These are phyloP conservation scores for Bretschneidera sinensis DNA, from an alignment of 345 rosid genomes.

Conservation along the genomic window DNA sequence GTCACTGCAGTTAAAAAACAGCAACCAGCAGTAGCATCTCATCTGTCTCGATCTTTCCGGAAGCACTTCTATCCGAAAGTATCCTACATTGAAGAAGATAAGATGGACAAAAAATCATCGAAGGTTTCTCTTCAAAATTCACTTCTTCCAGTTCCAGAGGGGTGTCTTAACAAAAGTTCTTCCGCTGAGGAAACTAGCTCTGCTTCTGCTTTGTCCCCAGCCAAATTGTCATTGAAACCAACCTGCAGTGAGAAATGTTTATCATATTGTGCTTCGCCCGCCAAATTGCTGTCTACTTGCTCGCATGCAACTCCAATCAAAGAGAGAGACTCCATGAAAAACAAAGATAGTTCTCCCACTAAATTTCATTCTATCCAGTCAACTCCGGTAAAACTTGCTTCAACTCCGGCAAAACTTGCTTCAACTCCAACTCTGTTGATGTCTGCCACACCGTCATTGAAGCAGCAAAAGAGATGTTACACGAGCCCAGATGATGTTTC, in stretches of 20 bases:
- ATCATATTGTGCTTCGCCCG: slow-evolving; percentile 5
- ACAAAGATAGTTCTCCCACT: slow-evolving; percentile 21
- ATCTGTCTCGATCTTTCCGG: slow-evolving; percentile 34
- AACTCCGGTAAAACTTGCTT: slow-evolving; percentile 23
- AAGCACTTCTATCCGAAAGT: slow-evolving; percentile 38
- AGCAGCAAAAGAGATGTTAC: slow-evolving; percentile 43
- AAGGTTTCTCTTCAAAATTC: slow-evolving; percentile 16
- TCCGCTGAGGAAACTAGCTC: slow-evolving; percentile 15
- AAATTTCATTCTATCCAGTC: no score
- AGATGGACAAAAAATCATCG: background rate
- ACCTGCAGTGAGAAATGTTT: background rate
- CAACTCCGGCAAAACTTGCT: slow-evolving; percentile 65
- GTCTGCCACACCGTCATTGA: slow-evolving; percentile 41
- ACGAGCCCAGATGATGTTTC: slow-evolving; percentile 51
- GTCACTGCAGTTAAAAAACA: slow-evolving; percentile 10
- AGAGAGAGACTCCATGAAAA: slow-evolving; percentile 12
- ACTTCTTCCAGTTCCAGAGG: slow-evolving; percentile 11
- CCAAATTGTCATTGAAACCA: slow-evolving; percentile 17
- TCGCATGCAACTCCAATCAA: slow-evolving; percentile 40
- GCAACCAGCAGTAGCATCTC: slow-evolving; percentile 39
- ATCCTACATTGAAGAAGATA: slow-evolving; percentile 2
- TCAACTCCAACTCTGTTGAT: slow-evolving; percentile 48
- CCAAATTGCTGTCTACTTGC: slow-evolving; percentile 4
- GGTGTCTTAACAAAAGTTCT: slow-evolving; percentile 13
- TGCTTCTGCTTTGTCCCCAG: slow-evolving; percentile 25